Evolutionary conservation across 345 rosid genomes (phyloP).

Genomic region (Linum trigynum): DNA sequence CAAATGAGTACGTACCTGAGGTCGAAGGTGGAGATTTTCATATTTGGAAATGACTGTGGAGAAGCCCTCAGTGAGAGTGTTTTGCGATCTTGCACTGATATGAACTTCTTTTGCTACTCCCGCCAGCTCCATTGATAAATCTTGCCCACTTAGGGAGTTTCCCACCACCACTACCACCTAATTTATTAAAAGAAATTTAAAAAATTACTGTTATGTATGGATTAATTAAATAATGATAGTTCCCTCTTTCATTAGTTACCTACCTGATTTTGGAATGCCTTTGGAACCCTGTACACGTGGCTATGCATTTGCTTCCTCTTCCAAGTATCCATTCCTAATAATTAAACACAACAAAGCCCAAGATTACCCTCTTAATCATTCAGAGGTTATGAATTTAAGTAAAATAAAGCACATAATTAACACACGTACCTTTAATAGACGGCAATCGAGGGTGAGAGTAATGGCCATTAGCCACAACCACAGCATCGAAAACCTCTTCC

Average conservation of each 20-base stretch:
- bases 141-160: constrained; percentile 77
- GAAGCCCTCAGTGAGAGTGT: constrained; percentile 41
- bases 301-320: constrained; percentile 80
- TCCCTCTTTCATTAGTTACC: not conserved
- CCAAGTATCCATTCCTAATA: constrained; percentile 77
- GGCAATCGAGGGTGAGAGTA: constrained; percentile 76
- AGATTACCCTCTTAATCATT: not conserved
- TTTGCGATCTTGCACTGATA: constrained; percentile 54
- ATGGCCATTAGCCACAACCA: constrained; percentile 90
- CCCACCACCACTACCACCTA: constrained; percentile 83
- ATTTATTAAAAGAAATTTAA: not conserved
- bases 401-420: not conserved
- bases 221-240: not conserved
- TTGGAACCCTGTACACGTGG: constrained; percentile 67
- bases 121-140: constrained; percentile 80
- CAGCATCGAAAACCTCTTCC: constrained; percentile 83
- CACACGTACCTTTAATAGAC: constrained; percentile 51
- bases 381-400: not conserved
- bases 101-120: constrained; percentile 70
- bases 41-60: constrained; percentile 66
- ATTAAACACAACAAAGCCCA: not conserved
- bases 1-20: constrained; percentile 38
- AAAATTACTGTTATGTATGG: not conserved
- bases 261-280: constrained; percentile 71
- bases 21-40: constrained; percentile 45